A percentile compares a stretch with the other conserved stretches of the same genome.
Evolutionary conservation across 495 filamentous ascomycete genomes (phyloP).

Genomic region (Aspergillus steynii): DNA sequence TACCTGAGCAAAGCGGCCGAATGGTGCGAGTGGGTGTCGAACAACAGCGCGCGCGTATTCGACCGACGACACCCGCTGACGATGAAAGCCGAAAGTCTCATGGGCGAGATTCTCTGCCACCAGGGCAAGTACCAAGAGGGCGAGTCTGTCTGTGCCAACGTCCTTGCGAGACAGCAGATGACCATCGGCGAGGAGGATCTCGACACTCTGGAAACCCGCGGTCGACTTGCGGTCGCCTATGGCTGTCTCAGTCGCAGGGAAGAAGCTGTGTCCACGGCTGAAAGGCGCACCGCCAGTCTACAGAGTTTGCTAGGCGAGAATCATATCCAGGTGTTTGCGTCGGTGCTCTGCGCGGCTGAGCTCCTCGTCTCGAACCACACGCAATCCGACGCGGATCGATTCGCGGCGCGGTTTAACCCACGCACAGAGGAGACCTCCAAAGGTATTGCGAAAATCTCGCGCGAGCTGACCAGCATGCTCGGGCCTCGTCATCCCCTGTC

Average conservation of each 20-base stretch:
- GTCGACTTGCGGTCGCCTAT: slow-evolving; percentile 32
- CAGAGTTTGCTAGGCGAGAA: slow-evolving; percentile 31
- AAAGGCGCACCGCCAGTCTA: slow-evolving; percentile 26
- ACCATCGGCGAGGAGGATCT: slow-evolving; percentile 38
- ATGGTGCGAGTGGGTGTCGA: slow-evolving; percentile 39
- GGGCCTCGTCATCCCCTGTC: slow-evolving; percentile 28
- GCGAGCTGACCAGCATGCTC: slow-evolving; percentile 25
- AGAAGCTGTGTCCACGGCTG: slow-evolving; percentile 28
- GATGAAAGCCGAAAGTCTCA: slow-evolving; percentile 37
- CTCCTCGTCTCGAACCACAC: slow-evolving; percentile 26
- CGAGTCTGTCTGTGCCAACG: slow-evolving; percentile 37
- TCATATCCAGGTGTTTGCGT: slow-evolving; percentile 30
- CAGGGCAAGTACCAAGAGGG: slow-evolving; percentile 34
- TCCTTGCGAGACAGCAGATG: slow-evolving; percentile 41
- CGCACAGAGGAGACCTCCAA: slow-evolving; percentile 21
- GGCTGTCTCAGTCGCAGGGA: slow-evolving; percentile 23
- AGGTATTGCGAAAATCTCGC: slow-evolving; percentile 15
- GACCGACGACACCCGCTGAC: slow-evolving; percentile 33
- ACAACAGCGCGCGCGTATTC: slow-evolving; percentile 32
- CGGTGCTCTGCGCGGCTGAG: slow-evolving; percentile 28
- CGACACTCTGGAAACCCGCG: slow-evolving; percentile 36
- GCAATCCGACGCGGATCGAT: not conserved
- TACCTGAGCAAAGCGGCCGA: slow-evolving; percentile 31
- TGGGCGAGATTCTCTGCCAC: slow-evolving; percentile 30
- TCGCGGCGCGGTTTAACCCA: slow-evolving; percentile 18